Evolutionary conservation across 352 stramenopile species (phyloP).

Genomic region (Nothophytophthora sp.): DNA sequence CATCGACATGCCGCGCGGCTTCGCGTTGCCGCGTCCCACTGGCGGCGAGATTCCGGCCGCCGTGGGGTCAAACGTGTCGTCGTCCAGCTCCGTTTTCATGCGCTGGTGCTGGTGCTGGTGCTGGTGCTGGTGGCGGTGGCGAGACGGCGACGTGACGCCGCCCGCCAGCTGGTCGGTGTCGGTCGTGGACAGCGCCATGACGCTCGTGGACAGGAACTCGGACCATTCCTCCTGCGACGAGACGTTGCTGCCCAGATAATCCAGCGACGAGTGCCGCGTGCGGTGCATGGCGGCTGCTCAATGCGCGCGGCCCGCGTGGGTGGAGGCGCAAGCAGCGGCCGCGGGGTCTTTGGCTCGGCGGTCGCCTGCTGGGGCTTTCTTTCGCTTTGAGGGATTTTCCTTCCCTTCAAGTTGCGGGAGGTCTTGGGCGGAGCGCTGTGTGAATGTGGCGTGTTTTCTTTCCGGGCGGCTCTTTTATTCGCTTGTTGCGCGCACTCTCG

Average conservation of each 20-base stretch:
- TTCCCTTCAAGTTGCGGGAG: conserved; percentile 40
- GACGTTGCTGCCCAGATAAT: conserved; percentile 36
- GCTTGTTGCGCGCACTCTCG: neutral
- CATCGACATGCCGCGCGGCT: conserved; percentile 48
- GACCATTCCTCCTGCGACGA: conserved; percentile 56
- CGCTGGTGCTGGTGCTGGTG: conserved; percentile 1
- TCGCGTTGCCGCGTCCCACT: conserved; percentile 5
- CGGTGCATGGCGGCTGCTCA: conserved; percentile 37
- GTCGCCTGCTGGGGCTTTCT: conserved; percentile 1
- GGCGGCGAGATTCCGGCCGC: neutral
- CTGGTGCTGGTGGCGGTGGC: conserved; percentile 1
- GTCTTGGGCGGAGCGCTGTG: conserved; percentile 6
- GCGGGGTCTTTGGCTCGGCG: conserved; percentile 5
- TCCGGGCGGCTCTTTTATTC: conserved; percentile 14
- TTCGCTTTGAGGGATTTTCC: too few relatives aligned
- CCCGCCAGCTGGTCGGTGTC: conserved; percentile 21
- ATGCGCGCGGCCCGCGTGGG: neutral
- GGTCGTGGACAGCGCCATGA: conserved; percentile 50
- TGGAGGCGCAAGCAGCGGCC: conserved; percentile 10
- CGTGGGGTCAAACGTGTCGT: neutral
- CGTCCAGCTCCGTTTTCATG: too few relatives aligned
- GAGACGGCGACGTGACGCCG: conserved; percentile 7
- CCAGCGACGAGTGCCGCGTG: conserved; percentile 62
- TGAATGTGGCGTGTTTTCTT: conserved; percentile 26
- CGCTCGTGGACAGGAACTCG: conserved; percentile 64